phyloP scores from a whole-genome alignment of 2,329 filamentous ascomycete species.

The Ilyonectria robusta region DNA sequence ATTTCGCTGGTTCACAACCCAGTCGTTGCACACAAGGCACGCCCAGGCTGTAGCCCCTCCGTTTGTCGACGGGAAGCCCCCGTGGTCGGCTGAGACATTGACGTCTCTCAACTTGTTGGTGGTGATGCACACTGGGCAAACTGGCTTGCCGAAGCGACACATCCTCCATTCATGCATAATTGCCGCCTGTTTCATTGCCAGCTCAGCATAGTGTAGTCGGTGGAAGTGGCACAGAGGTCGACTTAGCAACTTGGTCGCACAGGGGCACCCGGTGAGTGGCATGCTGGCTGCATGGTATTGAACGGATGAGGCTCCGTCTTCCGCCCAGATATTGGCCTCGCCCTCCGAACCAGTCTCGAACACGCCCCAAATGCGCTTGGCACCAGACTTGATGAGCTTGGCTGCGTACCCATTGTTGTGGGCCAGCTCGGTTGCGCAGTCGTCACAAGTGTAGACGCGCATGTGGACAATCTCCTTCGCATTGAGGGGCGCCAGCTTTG shows the following conservation, averaged over 20 bases:
- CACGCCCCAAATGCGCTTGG: constrained; percentile 48
- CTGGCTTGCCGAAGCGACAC: constrained; percentile 37
- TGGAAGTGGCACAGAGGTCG: constrained; percentile 54
- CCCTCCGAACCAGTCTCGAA: not conserved
- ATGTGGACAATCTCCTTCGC: constrained; percentile 48
- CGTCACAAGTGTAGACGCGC: constrained; percentile 54
- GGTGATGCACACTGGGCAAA: constrained; percentile 52
- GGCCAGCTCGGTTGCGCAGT: constrained; percentile 44
- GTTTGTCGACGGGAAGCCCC: constrained; percentile 25
- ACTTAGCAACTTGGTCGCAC: constrained; percentile 53
- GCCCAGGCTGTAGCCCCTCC: constrained; percentile 44
- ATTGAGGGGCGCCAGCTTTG: constrained; percentile 27
- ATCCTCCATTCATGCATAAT: constrained; percentile 48
- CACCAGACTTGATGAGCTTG: constrained; percentile 29
- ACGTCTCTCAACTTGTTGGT: constrained; percentile 27
- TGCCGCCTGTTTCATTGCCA: constrained; percentile 40
- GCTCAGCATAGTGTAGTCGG: constrained; percentile 48
- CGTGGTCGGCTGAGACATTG: constrained; percentile 36
- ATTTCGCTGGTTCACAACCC: constrained; percentile 48
- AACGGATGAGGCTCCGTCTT: not conserved
- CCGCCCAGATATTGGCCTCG: not conserved
- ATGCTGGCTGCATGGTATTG: constrained; percentile 27
- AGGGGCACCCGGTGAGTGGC: constrained; percentile 56
- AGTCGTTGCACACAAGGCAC: constrained; percentile 53
- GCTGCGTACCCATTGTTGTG: constrained; percentile 1